phyloP scores from a whole-genome alignment of 2,329 filamentous ascomycete genomes.

The Fusarium sp. region DNA sequence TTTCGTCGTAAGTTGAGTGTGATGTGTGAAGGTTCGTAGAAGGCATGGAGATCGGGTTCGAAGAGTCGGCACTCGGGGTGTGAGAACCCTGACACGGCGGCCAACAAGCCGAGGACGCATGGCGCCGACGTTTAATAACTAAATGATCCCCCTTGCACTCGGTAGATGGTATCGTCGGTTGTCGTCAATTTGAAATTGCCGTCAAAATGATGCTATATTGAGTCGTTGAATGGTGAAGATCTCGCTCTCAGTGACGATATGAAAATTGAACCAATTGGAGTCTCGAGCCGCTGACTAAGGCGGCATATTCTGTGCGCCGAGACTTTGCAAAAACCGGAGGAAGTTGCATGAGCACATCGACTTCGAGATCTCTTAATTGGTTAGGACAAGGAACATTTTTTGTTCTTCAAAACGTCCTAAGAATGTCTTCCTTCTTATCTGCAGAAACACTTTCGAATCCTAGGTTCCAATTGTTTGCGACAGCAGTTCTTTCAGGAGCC shows the following conservation, averaged over 20 bases:
- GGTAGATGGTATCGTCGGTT: neutral
- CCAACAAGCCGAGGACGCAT: constrained; percentile 58
- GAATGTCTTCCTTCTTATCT: constrained; percentile 59
- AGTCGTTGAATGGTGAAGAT: constrained; percentile 18
- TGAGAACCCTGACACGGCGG: constrained; percentile 43
- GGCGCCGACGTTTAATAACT: constrained; percentile 16
- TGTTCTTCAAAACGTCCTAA: constrained; percentile 28
- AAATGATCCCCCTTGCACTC: neutral
- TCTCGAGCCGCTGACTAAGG: constrained; percentile 39
- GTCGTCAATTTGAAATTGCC: neutral
- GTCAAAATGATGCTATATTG: constrained; percentile 7
- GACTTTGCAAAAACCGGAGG: constrained; percentile 19
- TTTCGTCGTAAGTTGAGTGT: constrained; percentile 48
- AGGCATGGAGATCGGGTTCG: constrained; percentile 39
- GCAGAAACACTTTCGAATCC: constrained; percentile 59
- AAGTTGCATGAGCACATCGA: constrained; percentile 5
- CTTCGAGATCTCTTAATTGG: constrained; percentile 6
- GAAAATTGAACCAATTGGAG: constrained; percentile 35
- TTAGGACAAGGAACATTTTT: constrained; percentile 3
- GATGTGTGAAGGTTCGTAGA: constrained; percentile 47
- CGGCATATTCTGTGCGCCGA: constrained; percentile 17
- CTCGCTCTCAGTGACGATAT: constrained; percentile 22
- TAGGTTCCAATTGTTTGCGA: constrained; percentile 74
- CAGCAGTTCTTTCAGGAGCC: constrained; percentile 74
- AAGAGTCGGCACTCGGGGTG: constrained; percentile 29